Conservation (phyloP, 176 grass and related monocot genomes). For the Triticum dicoccoides region DNA sequence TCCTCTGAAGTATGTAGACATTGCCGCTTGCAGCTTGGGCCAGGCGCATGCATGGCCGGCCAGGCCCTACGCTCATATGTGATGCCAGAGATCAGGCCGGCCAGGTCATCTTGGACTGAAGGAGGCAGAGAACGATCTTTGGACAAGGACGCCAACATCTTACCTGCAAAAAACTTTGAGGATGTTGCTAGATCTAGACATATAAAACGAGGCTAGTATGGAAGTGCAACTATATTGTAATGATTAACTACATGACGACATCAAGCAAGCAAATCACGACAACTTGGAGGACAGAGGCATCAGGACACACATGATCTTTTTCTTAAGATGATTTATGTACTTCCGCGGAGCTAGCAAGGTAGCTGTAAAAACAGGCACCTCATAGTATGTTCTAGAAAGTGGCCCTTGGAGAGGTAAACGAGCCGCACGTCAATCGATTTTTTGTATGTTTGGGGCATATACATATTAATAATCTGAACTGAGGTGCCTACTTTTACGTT, state of each 20-base stretch:
- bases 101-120: background rate
- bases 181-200: too few relatives aligned
- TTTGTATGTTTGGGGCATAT: background rate
- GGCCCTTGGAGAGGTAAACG: background rate
- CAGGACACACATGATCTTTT: too few relatives aligned
- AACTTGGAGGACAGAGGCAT: too few relatives aligned
- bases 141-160: slow-evolving; percentile 1
- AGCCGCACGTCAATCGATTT: background rate
- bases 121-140: background rate
- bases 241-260: too few relatives aligned
- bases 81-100: background rate
- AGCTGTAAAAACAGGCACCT: too few relatives aligned
- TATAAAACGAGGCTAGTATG: too few relatives aligned
- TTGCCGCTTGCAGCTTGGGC: slow-evolving; percentile 6
- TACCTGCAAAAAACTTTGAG: background rate
- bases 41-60: background rate
- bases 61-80: background rate
- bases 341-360: too few relatives aligned
- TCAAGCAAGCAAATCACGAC: too few relatives aligned
- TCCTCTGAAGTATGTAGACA: background rate
- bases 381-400: background rate
- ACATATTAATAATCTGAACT: background rate
- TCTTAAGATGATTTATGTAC: too few relatives aligned
- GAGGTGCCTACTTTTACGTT: background rate
- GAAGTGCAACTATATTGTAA: too few relatives aligned